Evolutionary conservation across 176 grass and related monocot genomes (phyloP).

Genomic region (Stipa capillata): DNA sequence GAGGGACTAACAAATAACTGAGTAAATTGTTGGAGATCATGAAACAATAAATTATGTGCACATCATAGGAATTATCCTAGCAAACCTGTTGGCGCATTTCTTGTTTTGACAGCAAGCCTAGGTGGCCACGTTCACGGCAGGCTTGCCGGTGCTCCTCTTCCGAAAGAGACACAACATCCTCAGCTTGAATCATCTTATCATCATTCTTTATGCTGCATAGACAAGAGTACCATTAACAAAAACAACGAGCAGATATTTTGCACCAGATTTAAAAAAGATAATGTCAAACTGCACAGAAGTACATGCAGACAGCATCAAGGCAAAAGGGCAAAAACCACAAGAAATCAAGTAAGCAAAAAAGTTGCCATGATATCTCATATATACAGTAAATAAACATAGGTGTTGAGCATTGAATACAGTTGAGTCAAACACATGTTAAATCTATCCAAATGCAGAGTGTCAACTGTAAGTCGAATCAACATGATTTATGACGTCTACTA

Average conservation of each 20-base stretch:
- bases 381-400: not conserved
- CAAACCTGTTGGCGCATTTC: conserved; percentile 93
- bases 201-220: conserved; percentile 89
- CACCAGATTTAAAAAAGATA: no score
- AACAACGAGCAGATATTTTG: not conserved
- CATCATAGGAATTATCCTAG: not conserved
- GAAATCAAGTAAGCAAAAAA: not conserved
- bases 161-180: conserved; percentile 93
- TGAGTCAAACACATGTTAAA: no score
- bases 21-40: not conserved
- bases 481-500: conserved; percentile 4
- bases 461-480: not conserved
- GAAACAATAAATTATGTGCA: conserved; percentile 11
- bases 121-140: conserved; percentile 77
- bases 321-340: conserved; percentile 7
- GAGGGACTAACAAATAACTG: not conserved
- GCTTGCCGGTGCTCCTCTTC: conserved; percentile 96
- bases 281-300: no score
- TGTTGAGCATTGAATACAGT: no score
- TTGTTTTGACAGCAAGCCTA: conserved; percentile 85
- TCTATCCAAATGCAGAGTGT: not conserved
- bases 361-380: not conserved
- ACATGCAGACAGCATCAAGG: no score
- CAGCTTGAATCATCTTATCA: conserved; percentile 93
- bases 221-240: conserved; percentile 1